Evolutionary conservation across 1,139 yeast species (phyloP).

Genomic region (Kodamaea fungicola): DNA sequence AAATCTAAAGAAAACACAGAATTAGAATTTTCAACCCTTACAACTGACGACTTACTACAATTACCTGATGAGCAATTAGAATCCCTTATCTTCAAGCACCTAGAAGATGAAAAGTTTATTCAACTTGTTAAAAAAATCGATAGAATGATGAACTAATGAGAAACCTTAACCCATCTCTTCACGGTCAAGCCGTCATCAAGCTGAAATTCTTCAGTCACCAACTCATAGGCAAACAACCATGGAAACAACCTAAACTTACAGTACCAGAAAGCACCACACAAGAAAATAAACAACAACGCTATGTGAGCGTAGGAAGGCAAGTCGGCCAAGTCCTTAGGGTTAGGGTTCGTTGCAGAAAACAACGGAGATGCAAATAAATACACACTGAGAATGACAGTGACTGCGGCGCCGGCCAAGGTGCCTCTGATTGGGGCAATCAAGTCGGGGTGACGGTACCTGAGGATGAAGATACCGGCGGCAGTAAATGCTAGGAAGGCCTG

Average conservation of each 20-base stretch:
- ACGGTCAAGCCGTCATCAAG: constrained; percentile 54
- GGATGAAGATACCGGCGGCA: constrained; percentile 51
- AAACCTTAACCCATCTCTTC: constrained; percentile 47
- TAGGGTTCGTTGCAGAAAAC: constrained; percentile 33
- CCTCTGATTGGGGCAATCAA: constrained; percentile 50
- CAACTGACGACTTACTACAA: background rate
- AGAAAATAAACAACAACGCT: constrained; percentile 30
- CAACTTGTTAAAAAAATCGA: constrained; percentile 11
- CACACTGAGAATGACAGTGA: constrained; percentile 36
- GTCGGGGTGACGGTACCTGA: constrained; percentile 45
- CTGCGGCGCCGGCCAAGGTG: constrained; percentile 39
- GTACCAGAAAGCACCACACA: constrained; percentile 45
- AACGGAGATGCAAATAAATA: constrained; percentile 50
- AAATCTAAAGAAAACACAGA: too few relatives aligned
- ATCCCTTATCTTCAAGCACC: constrained; percentile 2
- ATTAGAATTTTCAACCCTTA: too few relatives aligned
- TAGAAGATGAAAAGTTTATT: constrained; percentile 10
- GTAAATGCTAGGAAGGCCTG: constrained; percentile 48
- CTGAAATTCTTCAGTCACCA: constrained; percentile 34
- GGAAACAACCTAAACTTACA: constrained; percentile 47
- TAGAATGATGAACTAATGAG: constrained; percentile 1
- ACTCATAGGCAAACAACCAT: constrained; percentile 35
- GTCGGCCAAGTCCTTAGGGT: constrained; percentile 38
- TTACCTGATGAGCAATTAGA: constrained; percentile 3
- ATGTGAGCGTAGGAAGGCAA: constrained; percentile 55